A percentile compares a stretch with the other conserved stretches of the same genome.
phyloP scores from a whole-genome alignment of 192 early-diverging fungal genomes.

The Linnemannia elongata region DNA sequence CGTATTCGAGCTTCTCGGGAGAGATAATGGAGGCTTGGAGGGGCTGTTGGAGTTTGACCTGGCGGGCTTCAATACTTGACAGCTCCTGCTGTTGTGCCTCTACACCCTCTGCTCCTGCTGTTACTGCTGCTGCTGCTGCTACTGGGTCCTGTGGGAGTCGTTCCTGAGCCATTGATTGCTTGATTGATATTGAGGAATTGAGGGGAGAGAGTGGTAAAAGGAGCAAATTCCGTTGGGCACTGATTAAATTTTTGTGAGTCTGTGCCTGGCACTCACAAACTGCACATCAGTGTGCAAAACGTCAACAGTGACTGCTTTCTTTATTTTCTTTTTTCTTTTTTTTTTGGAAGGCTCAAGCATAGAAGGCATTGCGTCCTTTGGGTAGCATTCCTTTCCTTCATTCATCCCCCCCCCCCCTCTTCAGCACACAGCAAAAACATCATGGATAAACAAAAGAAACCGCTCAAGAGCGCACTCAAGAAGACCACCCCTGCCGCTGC shows the following conservation, averaged over 20 bases:
- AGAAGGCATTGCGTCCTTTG: not conserved
- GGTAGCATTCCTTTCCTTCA: not conserved
- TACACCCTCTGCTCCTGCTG: too few species aligned
- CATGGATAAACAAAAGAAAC: conserved; percentile 47
- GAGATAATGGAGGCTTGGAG: conserved; percentile 28
- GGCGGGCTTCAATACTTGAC: conserved; percentile 43
- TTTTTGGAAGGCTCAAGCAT: not conserved
- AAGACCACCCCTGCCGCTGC: conserved; percentile 24
- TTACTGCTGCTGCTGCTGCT: not conserved
- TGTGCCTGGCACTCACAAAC: not conserved
- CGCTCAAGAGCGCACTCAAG: conserved; percentile 49
- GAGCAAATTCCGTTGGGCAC: not conserved
- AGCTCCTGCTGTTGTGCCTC: not conserved
- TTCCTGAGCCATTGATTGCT: not conserved
- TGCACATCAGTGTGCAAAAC: not conserved
- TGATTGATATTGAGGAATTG: not conserved
- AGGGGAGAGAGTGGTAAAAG: not conserved
- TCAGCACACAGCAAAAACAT: not conserved
- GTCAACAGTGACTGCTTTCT: conserved; percentile 48
- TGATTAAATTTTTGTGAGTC: not conserved
- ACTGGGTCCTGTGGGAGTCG: conserved; percentile 10
- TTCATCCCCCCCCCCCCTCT: not conserved
- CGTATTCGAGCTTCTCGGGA: conserved; percentile 64
- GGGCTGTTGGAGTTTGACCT: conserved; percentile 34
- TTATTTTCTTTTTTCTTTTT: conserved; percentile 48